These are phyloP conservation scores for Pezicula neosporulosa DNA, from an alignment of 2,329 filamentous ascomycete species.

Conservation along the genomic window DNA sequence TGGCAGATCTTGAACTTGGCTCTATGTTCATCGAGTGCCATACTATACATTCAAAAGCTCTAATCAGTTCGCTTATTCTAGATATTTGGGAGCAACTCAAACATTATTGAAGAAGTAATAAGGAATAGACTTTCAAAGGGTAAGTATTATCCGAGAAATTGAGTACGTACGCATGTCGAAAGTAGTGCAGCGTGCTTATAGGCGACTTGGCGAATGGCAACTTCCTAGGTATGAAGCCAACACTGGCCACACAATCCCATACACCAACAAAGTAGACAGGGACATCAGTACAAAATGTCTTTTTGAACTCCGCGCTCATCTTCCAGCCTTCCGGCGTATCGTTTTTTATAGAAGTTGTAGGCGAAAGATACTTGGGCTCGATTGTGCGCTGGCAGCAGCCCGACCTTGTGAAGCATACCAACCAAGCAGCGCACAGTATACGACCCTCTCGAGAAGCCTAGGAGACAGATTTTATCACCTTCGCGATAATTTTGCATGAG, in stretches of 20 bases:
- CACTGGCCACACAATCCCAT: constrained; percentile 37
- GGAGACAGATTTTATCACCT: constrained; percentile 43
- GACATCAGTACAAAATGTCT: constrained; percentile 39
- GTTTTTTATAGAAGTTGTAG: constrained; percentile 40
- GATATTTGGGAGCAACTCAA: no score
- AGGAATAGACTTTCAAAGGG: no score
- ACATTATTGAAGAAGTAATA: no score
- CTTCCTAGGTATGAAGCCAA: constrained; percentile 36
- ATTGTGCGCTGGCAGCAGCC: constrained; percentile 59
- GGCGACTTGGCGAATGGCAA: constrained; percentile 34
- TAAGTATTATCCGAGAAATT: no score
- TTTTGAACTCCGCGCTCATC: constrained; percentile 39
- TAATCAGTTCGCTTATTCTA: no score
- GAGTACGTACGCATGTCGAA: constrained; percentile 32
- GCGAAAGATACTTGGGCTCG: constrained; percentile 41
- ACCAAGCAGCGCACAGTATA: constrained; percentile 47
- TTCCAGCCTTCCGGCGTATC: constrained; percentile 34
- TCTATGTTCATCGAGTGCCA: constrained; percentile 39
- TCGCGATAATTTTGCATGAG: constrained; percentile 45
- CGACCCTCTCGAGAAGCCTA: constrained; percentile 45
- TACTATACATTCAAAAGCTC: constrained; percentile 6
- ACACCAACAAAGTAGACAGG: constrained; percentile 39
- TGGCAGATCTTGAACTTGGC: constrained; percentile 40
- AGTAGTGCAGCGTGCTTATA: constrained; percentile 32
- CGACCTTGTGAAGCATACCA: constrained; percentile 40